These are phyloP conservation scores for Saccharomyces eubayanus DNA, from an alignment of 805 yeast species.

Conservation along the genomic window DNA sequence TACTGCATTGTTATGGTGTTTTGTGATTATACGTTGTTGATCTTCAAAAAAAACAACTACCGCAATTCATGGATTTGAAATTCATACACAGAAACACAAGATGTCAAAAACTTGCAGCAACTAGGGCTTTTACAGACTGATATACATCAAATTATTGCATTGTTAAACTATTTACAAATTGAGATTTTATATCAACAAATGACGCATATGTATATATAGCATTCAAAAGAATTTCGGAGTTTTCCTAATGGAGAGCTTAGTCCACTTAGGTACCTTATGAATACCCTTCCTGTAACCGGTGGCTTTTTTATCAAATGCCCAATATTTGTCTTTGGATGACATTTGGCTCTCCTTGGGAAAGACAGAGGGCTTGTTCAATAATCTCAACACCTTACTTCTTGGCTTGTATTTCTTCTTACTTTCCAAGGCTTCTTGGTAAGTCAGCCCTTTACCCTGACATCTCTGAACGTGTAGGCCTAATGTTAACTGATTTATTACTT, in stretches of 20 bases:
- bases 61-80: background rate
- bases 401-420: slow-evolving; percentile 19
- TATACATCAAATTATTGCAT: background rate
- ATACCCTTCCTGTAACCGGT: slow-evolving; percentile 80
- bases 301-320: slow-evolving; percentile 68
- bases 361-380: slow-evolving; percentile 31
- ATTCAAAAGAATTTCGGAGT: slow-evolving; percentile 62
- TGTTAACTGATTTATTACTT: slow-evolving; percentile 46
- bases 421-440: slow-evolving; percentile 14
- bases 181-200: background rate
- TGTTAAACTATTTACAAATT: background rate
- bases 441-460: slow-evolving; percentile 17
- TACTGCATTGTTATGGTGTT: background rate
- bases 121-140: background rate
- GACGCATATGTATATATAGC: background rate
- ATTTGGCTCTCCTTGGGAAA: slow-evolving; percentile 78
- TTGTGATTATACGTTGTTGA: background rate
- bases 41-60: background rate
- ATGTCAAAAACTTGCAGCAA: background rate
- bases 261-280: slow-evolving; percentile 88
- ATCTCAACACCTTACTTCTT: slow-evolving; percentile 20
- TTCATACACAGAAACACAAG: background rate
- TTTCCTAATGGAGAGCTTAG: slow-evolving; percentile 69
- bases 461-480: slow-evolving; percentile 25
- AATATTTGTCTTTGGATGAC: slow-evolving; percentile 77